Percentiles rank a stretch among this genome's conserved stretches.
Conservation (phyloP, 345 rosid genomes). For the Raphanus raphanistrum region DNA sequence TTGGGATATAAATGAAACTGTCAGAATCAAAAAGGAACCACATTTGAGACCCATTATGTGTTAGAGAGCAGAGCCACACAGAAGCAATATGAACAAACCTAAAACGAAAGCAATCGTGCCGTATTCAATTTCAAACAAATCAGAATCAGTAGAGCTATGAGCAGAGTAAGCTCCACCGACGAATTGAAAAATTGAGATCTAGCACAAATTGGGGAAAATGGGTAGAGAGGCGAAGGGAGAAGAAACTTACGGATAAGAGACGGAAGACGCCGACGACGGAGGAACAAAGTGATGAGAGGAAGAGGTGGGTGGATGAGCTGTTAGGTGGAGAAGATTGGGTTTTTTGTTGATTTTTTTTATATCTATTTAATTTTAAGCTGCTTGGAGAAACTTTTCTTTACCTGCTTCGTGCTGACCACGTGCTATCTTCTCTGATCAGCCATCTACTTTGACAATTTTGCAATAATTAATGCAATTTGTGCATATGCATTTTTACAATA, state of each 20-base stretch:
- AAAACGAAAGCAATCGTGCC: neutral
- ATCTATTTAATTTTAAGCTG: neutral
- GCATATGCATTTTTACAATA: too few species aligned
- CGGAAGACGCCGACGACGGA: neutral
- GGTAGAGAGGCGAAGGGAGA: neutral
- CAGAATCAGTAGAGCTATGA: neutral
- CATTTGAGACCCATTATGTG: too few species aligned
- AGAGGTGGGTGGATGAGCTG: neutral
- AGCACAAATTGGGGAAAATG: conserved; percentile 6
- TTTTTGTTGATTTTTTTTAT: neutral
- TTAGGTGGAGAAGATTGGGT: conserved; percentile 1
- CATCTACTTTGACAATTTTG: conserved; percentile 14
- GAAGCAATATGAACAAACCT: neutral
- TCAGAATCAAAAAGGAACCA: neutral
- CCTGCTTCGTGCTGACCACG: conserved; percentile 35
- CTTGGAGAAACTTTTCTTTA: neutral
- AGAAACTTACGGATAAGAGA: conserved; percentile 28
- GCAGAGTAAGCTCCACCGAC: neutral
- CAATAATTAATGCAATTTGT: neutral
- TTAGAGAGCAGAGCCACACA: neutral
- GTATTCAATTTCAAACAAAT: neutral
- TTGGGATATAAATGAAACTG: neutral
- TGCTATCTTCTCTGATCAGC: conserved; percentile 4
- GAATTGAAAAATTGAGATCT: conserved; percentile 22
- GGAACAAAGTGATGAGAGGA: too few species aligned